Base-by-base conservation (phyloP, 2,329 filamentous ascomycete species). In the Orbilia quercus region DNA sequence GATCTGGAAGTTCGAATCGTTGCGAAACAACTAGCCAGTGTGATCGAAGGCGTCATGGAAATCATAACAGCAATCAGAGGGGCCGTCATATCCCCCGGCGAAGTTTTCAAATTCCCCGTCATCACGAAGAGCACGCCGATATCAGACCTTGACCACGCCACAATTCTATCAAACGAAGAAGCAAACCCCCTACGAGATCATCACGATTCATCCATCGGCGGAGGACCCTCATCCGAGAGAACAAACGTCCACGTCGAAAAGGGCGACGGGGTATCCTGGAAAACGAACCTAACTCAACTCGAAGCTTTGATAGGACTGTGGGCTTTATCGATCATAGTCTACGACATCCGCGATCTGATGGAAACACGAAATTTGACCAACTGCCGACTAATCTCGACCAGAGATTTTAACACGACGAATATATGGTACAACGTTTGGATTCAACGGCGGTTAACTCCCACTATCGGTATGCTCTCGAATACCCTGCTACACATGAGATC, bases 41-140 rank as follows among this genome's bases (percentile, higher is more conserved):
- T 42, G 9, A 65, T 72, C 11, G 67, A 65, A 60, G 59, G 59
- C n/a, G 50, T 50, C 4, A 64, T 72, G 58, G 59, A 72, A 20
- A 44, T 65, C 7, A 34, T 65, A 11, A n/a, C 31, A 7, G 16
- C 23, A 12, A 22, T 71, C 6, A 25, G 38, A 20, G 55, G 47
- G 2, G 18, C 48, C 18, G 14, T 11, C 1, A n/a, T 38, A 16
- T 42, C 34, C 23, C 53, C 53, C 1, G 44, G 51, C 5, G 53
- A 67, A 6, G 55, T 67, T 9, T 34, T 65, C n/a, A 57, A 42
- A 23, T 55, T 38, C 47, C 28, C 51, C 18, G 47, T 62, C 14
- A 40, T n/a, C 11, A 22, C 25, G 7, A 60, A 60, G 3, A 50
- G 48, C 22, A 62, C 47, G 1, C 18, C 25, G n/a, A 57, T 60